These are phyloP conservation scores for Saccharomycopsis vini DNA, from an alignment of 805 yeast species.

Conservation along the genomic window DNA sequence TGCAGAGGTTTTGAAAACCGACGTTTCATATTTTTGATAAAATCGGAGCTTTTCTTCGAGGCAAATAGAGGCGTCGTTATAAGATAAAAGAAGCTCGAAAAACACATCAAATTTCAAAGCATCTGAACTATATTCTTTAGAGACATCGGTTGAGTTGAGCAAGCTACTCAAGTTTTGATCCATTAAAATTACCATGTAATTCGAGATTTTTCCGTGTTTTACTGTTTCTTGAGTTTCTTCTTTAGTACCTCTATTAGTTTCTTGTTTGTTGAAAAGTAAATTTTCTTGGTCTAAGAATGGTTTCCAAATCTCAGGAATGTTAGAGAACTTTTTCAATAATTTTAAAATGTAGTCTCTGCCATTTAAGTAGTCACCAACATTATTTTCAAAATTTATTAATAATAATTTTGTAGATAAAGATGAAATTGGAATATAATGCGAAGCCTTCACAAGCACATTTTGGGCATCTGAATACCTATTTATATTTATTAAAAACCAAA, in stretches of 20 bases:
- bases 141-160: background rate
- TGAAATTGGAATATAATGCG: slow-evolving; percentile 20
- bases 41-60: slow-evolving; percentile 26
- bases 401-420: slow-evolving; percentile 8
- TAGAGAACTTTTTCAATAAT: slow-evolving; percentile 14
- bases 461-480: slow-evolving; percentile 31
- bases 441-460: slow-evolving; percentile 31
- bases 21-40: slow-evolving; percentile 24
- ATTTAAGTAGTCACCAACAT: slow-evolving; percentile 7
- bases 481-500: slow-evolving; percentile 32
- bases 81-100: slow-evolving; percentile 31
- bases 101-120: slow-evolving; percentile 19
- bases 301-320: slow-evolving; percentile 12
- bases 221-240: too few relatives aligned
- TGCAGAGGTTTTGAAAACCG: slow-evolving; percentile 21
- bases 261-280: slow-evolving; percentile 4
- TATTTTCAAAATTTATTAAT: slow-evolving; percentile 11
- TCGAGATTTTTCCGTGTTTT: background rate
- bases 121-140: background rate
- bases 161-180: slow-evolving; percentile 3
- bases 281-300: slow-evolving; percentile 13
- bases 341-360: slow-evolving; percentile 7
- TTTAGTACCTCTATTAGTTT: background rate
- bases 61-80: slow-evolving; percentile 27
- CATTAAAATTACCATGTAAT: slow-evolving; percentile 9